Base-by-base conservation (phyloP, 495 filamentous ascomycete species). In the Cudoniella acicularis region DNA sequence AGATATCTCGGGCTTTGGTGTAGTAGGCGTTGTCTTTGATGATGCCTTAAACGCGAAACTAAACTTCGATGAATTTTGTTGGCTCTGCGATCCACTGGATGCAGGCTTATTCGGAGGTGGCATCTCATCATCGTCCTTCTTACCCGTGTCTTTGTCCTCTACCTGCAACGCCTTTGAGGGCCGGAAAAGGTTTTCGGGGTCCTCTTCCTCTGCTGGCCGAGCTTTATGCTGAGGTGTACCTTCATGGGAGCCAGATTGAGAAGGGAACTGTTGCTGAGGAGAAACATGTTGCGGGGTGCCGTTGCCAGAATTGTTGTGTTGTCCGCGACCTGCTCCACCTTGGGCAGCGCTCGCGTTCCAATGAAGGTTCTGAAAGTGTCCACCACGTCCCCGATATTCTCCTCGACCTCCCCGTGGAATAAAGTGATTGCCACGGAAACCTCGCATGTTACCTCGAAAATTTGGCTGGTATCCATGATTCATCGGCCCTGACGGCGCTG, bases 31-130 rank as follows among this genome's bases (percentile, higher is more conserved):
- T 20, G 83, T 72, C 59, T 94, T 94, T 0, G 66, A 73, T 13
- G 79, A 72, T 25, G 83, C 75, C 68, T 94, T 95, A 70, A 96
- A 87, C 11, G 90, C 87, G 70, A 96, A 96, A 65, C 89, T 91
- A 64, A 96, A 90, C 69, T 91, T 93, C 10, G 56, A 58, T 2
- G 60, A 52, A 51, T 62, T 63, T 23, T 66, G 60, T 40, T 85
- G 86, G 16, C 78, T 81, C 72, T 79, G 83, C 77, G 51, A 74
- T 59, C 65, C 79, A 73, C 22, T 82, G 76, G 40, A 81, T 75
- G 22, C 80, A 20, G 70, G 63, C 61, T 66, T 49, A 75, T 71
- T 52, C 72, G 73, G 63, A 21, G 66, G 63, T 25, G 71, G 72
- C 73, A 80, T 80, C 25, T 72, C 64, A 52, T 71, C 67, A 40